Evolutionary conservation across 1,139 yeast genomes (phyloP).

Genomic region (Candida gigantensis): DNA sequence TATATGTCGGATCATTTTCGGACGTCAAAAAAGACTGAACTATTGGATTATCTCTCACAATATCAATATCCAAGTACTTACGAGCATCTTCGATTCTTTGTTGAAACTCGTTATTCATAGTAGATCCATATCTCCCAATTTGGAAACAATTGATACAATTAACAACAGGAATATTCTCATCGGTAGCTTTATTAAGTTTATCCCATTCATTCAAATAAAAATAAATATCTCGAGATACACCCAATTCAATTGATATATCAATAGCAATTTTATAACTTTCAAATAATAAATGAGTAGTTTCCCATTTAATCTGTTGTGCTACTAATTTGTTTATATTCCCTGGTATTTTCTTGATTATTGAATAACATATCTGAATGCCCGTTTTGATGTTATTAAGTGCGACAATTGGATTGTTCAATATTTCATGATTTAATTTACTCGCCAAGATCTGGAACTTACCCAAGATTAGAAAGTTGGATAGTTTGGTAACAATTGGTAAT

Average conservation of each 20-base stretch:
- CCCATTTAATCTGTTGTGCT: conserved; percentile 34
- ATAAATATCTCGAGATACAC: conserved; percentile 54
- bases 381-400: conserved; percentile 34
- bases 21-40: conserved; percentile 4
- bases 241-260: conserved; percentile 41
- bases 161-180: conserved; percentile 25
- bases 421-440: conserved; percentile 21
- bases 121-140: conserved; percentile 18
- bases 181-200: conserved; percentile 31
- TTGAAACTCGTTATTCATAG: conserved; percentile 13
- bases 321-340: conserved; percentile 23
- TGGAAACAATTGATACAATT: conserved; percentile 27
- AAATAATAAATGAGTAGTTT: conserved; percentile 32
- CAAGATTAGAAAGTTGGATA: conserved; percentile 35
- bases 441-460: conserved; percentile 37
- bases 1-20: no score
- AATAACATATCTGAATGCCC: conserved; percentile 43
- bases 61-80: neutral
- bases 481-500: conserved; percentile 24
- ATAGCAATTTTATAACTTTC: conserved; percentile 38
- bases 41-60: conserved; percentile 9
- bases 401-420: conserved; percentile 18
- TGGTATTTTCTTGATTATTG: conserved; percentile 37
- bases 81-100: conserved; percentile 4
- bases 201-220: conserved; percentile 51